A percentile compares a stretch with the other conserved stretches of the same genome.
phyloP scores from a whole-genome alignment of 805 yeast species.

The Yarrowia sp. region DNA sequence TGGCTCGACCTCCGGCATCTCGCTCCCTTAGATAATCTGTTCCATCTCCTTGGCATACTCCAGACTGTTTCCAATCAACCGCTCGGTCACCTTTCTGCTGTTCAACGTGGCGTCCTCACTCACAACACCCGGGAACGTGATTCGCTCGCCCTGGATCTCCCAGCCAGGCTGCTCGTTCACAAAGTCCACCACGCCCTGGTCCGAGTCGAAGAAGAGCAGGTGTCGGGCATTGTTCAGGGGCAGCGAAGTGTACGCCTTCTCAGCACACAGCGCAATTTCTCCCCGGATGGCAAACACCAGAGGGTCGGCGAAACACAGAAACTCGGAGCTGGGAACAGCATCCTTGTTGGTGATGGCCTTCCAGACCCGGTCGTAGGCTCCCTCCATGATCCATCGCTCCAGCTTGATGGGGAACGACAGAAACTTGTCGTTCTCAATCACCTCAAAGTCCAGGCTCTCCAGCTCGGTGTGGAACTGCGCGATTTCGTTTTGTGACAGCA shows the following conservation, averaged over 20 bases:
- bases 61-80: slow-evolving; percentile 72
- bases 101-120: slow-evolving; percentile 53
- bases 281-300: slow-evolving; percentile 79
- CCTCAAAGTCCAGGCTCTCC: slow-evolving; percentile 68
- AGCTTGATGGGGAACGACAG: slow-evolving; percentile 85
- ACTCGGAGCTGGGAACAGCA: slow-evolving; percentile 68
- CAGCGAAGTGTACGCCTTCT: slow-evolving; percentile 73
- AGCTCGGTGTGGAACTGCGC: slow-evolving; percentile 90
- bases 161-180: slow-evolving; percentile 63
- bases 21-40: slow-evolving; percentile 69
- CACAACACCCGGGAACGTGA: slow-evolving; percentile 50
- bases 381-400: slow-evolving; percentile 95
- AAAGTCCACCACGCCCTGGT: slow-evolving; percentile 61
- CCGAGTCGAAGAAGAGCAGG: slow-evolving; percentile 71
- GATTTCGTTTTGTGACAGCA: slow-evolving; percentile 82
- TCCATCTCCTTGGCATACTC: slow-evolving; percentile 91
- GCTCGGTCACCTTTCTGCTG: slow-evolving; percentile 47
- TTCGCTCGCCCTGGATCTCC: slow-evolving; percentile 58
- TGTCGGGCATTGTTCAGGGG: slow-evolving; percentile 85
- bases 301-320: slow-evolving; percentile 74
- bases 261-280: slow-evolving; percentile 86
- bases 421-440: slow-evolving; percentile 71
- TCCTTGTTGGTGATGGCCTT: slow-evolving; percentile 65
- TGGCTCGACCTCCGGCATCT: neutral
- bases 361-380: slow-evolving; percentile 92